phyloP scores from a whole-genome alignment of 305 asterid species.

The Solanum hybrid region DNA sequence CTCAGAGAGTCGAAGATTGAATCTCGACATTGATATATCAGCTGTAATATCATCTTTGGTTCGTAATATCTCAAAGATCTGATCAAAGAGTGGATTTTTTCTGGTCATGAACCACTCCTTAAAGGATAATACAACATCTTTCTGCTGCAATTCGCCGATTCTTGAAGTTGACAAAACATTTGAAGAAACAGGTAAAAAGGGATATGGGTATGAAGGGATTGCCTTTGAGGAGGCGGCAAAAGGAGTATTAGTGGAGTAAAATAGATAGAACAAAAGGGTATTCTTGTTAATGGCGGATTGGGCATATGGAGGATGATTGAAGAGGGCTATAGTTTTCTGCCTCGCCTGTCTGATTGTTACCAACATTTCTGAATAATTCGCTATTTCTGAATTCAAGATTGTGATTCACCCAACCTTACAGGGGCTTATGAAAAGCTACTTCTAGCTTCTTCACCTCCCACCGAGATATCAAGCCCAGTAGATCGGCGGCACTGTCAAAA shows the following conservation, averaged over 20 bases:
- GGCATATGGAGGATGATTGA: not conserved
- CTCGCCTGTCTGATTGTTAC: not conserved
- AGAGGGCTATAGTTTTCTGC: not conserved
- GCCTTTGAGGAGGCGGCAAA: not conserved
- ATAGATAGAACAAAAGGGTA: not conserved
- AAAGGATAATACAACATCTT: constrained; percentile 30
- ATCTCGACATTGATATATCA: constrained; percentile 31
- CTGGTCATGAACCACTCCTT: constrained; percentile 65
- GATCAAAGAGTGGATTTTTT: constrained; percentile 31
- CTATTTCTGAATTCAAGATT: not conserved
- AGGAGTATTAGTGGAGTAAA: not conserved
- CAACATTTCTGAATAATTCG: not conserved
- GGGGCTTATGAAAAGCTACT: not conserved
- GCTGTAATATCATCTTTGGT: constrained; percentile 31
- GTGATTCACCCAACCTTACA: not conserved
- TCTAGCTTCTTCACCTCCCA: not conserved
- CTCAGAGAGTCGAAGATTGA: constrained; percentile 46
- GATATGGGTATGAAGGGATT: not conserved
- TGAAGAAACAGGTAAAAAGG: not conserved
- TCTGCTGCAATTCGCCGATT: constrained; percentile 3
- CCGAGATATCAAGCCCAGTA: not conserved
- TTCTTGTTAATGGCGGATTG: not conserved
- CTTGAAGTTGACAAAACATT: not conserved
- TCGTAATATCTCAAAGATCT: constrained; percentile 46
- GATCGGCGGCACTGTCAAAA: not conserved